These are phyloP conservation scores for Jatropha curcas DNA, from an alignment of 345 rosid species.

Conservation along the genomic window DNA sequence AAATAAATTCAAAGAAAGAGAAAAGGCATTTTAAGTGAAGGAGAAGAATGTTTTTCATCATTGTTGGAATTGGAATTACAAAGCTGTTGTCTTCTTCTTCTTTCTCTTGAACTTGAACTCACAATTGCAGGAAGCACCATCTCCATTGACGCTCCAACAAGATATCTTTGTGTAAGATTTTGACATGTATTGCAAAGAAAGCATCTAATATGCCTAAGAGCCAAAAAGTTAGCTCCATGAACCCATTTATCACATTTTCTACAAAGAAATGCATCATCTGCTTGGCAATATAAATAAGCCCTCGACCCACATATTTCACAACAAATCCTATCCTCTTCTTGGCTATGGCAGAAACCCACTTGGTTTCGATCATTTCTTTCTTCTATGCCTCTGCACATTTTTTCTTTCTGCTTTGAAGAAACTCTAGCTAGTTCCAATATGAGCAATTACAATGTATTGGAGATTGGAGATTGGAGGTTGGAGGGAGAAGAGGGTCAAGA, in stretches of 20 bases:
- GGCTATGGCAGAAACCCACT: constrained; percentile 13
- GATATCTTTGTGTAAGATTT: constrained; percentile 54
- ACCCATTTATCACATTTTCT: constrained; percentile 67
- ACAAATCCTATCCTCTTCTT: constrained; percentile 22
- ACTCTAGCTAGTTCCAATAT: no score
- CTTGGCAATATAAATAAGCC: constrained; percentile 72
- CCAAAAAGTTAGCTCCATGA: constrained; percentile 79
- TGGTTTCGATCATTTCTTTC: constrained; percentile 30
- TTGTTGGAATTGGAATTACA: constrained; percentile 31
- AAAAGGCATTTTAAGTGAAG: constrained; percentile 40
- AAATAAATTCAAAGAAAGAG: constrained; percentile 73
- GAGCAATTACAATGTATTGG: background rate
- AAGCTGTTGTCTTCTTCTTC: constrained; percentile 21
- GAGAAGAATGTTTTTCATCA: constrained; percentile 25
- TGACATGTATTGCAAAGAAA: constrained; percentile 66
- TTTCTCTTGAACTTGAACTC: constrained; percentile 22
- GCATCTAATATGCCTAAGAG: constrained; percentile 72
- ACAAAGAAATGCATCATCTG: constrained; percentile 77
- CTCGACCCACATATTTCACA: constrained; percentile 68
- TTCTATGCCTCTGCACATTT: constrained; percentile 56
- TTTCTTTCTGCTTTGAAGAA: background rate
- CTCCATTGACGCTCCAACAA: constrained; percentile 50
- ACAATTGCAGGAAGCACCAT: constrained; percentile 40
- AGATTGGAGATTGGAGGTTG: no score
- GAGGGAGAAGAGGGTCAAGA: background rate